These are phyloP conservation scores for Aegilops umbellulata DNA, from an alignment of 176 grass and related monocot genomes.

Conservation along the genomic window DNA sequence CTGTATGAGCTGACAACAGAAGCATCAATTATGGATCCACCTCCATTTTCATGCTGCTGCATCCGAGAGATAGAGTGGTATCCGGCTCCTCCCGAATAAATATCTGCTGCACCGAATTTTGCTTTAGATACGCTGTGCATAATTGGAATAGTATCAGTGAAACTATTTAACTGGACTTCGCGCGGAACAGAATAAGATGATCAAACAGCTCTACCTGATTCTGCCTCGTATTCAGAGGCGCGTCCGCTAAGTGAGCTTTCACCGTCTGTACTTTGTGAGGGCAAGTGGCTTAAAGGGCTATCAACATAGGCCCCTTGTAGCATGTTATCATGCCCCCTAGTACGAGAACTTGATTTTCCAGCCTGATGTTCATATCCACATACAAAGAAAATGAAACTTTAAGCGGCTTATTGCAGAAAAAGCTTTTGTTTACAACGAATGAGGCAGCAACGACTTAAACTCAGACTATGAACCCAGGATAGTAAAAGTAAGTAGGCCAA, in stretches of 20 bases:
- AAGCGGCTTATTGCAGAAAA: slow-evolving; percentile 6
- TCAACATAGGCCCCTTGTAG: slow-evolving; percentile 48
- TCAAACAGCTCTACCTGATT: slow-evolving; percentile 75
- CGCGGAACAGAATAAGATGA: slow-evolving; percentile 47
- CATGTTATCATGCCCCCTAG: slow-evolving; percentile 55
- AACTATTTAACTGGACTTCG: slow-evolving; percentile 65
- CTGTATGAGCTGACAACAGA: slow-evolving; percentile 25
- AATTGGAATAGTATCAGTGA: slow-evolving; percentile 98
- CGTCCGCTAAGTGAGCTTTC: slow-evolving; percentile 88
- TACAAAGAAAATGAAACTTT: not conserved
- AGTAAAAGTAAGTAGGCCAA: slow-evolving; percentile 1
- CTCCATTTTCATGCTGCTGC: slow-evolving; percentile 85
- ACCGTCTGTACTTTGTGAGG: slow-evolving; percentile 83
- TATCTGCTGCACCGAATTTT: slow-evolving; percentile 97
- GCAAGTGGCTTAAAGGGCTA: slow-evolving; percentile 74
- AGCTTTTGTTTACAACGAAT: slow-evolving; percentile 2
- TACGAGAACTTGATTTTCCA: slow-evolving; percentile 72
- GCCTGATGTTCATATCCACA: slow-evolving; percentile 47
- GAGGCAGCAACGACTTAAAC: not conserved
- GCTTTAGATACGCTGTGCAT: slow-evolving; percentile 99
- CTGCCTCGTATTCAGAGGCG: slow-evolving; percentile 79
- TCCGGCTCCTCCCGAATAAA: slow-evolving; percentile 78
- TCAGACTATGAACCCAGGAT: slow-evolving; percentile 13
- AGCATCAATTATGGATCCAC: slow-evolving; percentile 62
- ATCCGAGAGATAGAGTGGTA: slow-evolving; percentile 89